phyloP scores from a whole-genome alignment of 257 asterid genomes.

The Mitragyna speciosa region DNA sequence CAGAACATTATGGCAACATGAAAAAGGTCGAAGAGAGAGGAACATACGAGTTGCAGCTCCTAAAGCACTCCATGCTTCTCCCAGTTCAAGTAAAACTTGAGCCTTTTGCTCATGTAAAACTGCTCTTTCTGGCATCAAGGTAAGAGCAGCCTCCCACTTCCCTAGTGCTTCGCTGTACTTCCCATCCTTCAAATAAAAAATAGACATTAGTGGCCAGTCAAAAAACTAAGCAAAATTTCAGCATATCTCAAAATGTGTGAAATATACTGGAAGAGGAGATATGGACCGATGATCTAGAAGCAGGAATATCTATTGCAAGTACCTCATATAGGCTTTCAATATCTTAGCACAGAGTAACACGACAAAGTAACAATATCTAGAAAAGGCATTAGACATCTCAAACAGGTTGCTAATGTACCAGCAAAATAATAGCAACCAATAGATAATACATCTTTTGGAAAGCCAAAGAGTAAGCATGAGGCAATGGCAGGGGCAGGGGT shows the following conservation, averaged over 20 bases:
- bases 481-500: no score
- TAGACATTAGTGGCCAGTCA: constrained; percentile 7
- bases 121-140: constrained; percentile 67
- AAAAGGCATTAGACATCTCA: no score
- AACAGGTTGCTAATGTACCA: no score
- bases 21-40: no score
- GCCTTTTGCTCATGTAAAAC: constrained; percentile 86
- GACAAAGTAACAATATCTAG: no score
- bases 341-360: no score
- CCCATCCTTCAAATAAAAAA: constrained; percentile 54
- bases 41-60: constrained; percentile 79
- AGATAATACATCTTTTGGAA: neutral
- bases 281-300: neutral
- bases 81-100: constrained; percentile 86
- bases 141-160: constrained; percentile 84
- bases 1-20: no score
- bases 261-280: neutral
- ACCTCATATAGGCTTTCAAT: neutral
- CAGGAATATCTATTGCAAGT: neutral
- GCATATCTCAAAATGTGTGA: neutral
- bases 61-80: constrained; percentile 81
- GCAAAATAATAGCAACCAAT: no score
- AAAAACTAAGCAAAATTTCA: neutral
- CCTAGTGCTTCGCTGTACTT: constrained; percentile 78
- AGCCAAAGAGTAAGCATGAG: neutral